Base-by-base conservation (phyloP, 345 rosid genomes). In the Ricinus communis region DNA sequence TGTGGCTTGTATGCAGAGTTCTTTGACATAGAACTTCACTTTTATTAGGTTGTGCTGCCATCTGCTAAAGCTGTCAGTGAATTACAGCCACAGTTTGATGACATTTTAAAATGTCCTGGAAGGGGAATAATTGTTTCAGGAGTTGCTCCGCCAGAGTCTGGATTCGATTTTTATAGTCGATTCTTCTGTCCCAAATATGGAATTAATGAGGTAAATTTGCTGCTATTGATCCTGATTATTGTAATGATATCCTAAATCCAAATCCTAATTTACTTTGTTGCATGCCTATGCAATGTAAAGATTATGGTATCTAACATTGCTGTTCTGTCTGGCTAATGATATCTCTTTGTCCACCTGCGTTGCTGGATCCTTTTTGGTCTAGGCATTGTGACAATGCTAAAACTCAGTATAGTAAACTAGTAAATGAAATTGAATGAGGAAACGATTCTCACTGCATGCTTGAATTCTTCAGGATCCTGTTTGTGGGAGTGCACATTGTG, bases 401-500 rank as follows among this genome's bases (percentile, higher is more conserved):
- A 49, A 3, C 13, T 8, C 16, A 15, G 13, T 1, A n/a, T 8
- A 13, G 11, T 4, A 50, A 30, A 38, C 21, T 8, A 54, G 15
- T 24, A 24, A 19, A 25, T 27, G 10, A 27, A 57, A 36, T 8
- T 46, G 33, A 50, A 63, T 40, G 10, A 0, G 64, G n/a, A 14
- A 22, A 56, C 27, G 6, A 9, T 18, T 58, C 41, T 55, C 22
- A 43, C 21, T 0, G 6, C 18, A n/a, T 7, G 9, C 33, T 66
- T 58, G 18, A 72, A n/a, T 68, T 38, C 25, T 67, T 54, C 81
- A 93, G 98, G 97, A 91, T 78, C 94, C 94, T 53, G 96, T 89
- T 36, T 80, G 86, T 65, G 96, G 97, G 49, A 88, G 93, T 73
- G 96, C 94, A 15, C 86, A 88, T 69, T 91, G 98, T 84, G 84